Evolutionary conservation across 2,329 filamentous ascomycete genomes (phyloP).

Genomic region (Fusarium paranaense): DNA sequence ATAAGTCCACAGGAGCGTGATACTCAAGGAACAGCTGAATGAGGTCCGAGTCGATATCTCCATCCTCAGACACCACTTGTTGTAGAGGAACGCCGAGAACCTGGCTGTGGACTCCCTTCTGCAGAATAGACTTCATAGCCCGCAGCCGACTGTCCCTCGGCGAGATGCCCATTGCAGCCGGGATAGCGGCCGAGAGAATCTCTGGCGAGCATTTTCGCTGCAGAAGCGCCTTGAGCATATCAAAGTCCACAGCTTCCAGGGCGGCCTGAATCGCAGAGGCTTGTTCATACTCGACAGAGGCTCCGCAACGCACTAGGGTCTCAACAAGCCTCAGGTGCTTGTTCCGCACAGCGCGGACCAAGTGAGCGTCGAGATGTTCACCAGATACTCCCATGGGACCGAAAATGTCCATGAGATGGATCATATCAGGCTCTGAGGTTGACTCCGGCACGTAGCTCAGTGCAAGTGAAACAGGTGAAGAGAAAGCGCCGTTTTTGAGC

Average conservation of each 20-base stretch:
- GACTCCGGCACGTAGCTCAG: neutral
- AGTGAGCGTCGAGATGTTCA: neutral
- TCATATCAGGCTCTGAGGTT: neutral
- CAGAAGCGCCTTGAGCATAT: neutral
- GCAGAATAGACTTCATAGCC: neutral
- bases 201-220: neutral
- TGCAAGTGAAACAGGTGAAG: neutral
- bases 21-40: constrained; percentile 8
- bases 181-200: neutral
- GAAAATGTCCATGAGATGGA: constrained; percentile 2
- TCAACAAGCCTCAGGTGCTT: neutral
- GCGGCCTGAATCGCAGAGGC: constrained; percentile 4
- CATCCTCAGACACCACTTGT: neutral
- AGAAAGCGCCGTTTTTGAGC: neutral
- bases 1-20: neutral
- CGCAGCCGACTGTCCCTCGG: neutral
- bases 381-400: constrained; percentile 2
- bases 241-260: neutral
- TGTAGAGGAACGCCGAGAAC: neutral
- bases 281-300: constrained; percentile 2
- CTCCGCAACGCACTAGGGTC: constrained; percentile 3
- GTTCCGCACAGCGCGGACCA: neutral
- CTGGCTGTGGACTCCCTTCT: neutral
- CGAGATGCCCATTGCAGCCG: neutral
- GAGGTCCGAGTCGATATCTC: neutral